Evolutionary conservation across 108 stramenopile genomes (phyloP), one percentile per base, ranked within the genome.

Genomic region (Skeletonema marinoi): DNA sequence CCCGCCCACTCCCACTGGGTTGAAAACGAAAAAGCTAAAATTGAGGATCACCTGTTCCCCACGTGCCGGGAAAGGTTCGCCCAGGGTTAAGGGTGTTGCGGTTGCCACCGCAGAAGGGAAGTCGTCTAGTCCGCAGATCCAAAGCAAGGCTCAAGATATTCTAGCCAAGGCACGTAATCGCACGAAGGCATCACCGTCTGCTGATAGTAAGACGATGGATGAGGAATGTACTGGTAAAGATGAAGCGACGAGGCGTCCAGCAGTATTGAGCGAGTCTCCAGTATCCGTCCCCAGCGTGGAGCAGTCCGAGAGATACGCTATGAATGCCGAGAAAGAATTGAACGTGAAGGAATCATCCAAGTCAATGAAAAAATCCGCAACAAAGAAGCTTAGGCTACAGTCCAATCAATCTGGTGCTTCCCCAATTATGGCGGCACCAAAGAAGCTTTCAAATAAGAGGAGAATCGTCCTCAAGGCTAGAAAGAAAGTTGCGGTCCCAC

Each of bases 231-330:
- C 60, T n/a, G 16, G 16, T 38, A 61, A 32, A 32, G 67, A 17
- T 38, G 30, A 58, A 14, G 33, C 36, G 25, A n/a, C 73, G 6
- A 74, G 65, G 16, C 35, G 41, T 9, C 80, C 82, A 30, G 77
- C 73, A 16, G 68, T 83, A 12, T 32, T 74, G 17, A 83, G 82
- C 25, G 82, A 83, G 56, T 77, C 77, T 36, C 82, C 82, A 16
- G 67, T 78, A 56, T 83, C 82, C 2, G 56, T 83, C 13, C 76
- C 68, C 7, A 42, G 68, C 21, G 62, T 50, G 35, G 61, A 74
- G n/a, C 61, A 73, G 46, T 11, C 60, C 14, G 59, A 62, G 35
- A 48, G 35, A 36, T 42, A 44, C 63, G 60, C 32, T 29, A 0
- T 62, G 35, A 32, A 54, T 16, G 51, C 17, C 25, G 48, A 25